Evolutionary conservation across 1,284 basidiomycete species (phyloP).

Genomic region (Apiotrichum porosum): DNA sequence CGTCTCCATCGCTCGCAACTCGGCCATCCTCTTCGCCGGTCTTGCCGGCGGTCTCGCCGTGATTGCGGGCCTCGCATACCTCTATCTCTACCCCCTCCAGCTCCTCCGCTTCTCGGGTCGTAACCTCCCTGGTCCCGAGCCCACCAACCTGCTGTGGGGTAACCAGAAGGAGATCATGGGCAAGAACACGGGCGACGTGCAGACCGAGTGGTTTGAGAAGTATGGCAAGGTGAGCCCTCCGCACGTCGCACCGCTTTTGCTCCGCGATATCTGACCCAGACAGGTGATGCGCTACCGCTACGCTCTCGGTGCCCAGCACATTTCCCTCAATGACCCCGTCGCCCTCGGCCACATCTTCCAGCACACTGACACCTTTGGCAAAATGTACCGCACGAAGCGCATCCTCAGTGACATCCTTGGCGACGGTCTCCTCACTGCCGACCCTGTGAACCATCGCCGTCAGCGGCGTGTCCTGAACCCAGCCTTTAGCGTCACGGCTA

Average conservation of each 20-base stretch:
- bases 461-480: constrained; percentile 52
- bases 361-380: constrained; percentile 61
- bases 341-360: constrained; percentile 57
- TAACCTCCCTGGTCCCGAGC: constrained; percentile 7
- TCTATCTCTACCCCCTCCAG: constrained; percentile 6
- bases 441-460: constrained; percentile 50
- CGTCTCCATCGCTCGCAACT: background rate
- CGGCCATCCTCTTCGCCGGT: constrained; percentile 19
- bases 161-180: constrained; percentile 11
- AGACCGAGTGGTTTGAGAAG: constrained; percentile 16
- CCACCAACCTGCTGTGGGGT: constrained; percentile 10
- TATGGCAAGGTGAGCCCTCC: constrained; percentile 9
- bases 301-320: too few relatives aligned
- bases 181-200: constrained; percentile 12
- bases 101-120: constrained; percentile 4
- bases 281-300: too few relatives aligned
- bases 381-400: constrained; percentile 59
- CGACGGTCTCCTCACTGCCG: constrained; percentile 37
- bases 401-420: constrained; percentile 51
- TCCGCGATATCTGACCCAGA: too few relatives aligned
- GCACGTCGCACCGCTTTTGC: too few relatives aligned
- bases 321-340: too few relatives aligned
- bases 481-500: constrained; percentile 44
- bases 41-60: constrained; percentile 44
- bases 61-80: constrained; percentile 5